Evolutionary conservation across 1,284 basidiomycete species (phyloP).

Genomic region (Ceratobasidium sp.): DNA sequence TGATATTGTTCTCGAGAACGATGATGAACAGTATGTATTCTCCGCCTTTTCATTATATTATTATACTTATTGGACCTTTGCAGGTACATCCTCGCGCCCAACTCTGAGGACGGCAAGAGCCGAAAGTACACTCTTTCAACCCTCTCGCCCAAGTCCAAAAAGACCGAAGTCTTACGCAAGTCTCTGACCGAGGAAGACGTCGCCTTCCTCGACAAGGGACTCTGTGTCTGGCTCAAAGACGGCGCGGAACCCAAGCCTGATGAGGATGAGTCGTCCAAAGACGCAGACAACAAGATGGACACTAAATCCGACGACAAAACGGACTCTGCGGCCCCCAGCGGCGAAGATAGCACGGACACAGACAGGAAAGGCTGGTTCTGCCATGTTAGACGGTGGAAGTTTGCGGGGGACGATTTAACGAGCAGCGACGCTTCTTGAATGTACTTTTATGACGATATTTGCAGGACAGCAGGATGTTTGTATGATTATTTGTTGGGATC

Average conservation of each 20-base stretch:
- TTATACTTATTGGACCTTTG: background rate
- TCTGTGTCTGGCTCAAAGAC: slow-evolving; percentile 45
- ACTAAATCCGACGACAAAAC: slow-evolving; percentile 2
- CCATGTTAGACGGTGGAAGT: slow-evolving; percentile 41
- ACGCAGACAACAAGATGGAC: slow-evolving; percentile 23
- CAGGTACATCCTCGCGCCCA: slow-evolving; percentile 37
- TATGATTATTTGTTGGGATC: slow-evolving; percentile 39
- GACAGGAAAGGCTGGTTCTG: slow-evolving; percentile 44
- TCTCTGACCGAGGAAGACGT: slow-evolving; percentile 37
- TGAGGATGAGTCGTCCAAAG: background rate
- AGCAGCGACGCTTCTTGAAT: slow-evolving; percentile 1
- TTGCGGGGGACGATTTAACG: slow-evolving; percentile 31
- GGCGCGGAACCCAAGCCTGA: slow-evolving; percentile 6
- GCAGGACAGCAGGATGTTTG: slow-evolving; percentile 37
- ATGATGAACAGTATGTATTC: slow-evolving; percentile 43
- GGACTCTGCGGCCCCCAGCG: background rate
- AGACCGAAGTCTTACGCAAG: slow-evolving; percentile 39
- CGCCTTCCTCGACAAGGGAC: slow-evolving; percentile 43
- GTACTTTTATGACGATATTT: slow-evolving; percentile 29
- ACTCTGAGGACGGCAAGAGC: slow-evolving; percentile 1
- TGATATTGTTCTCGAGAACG: slow-evolving; percentile 45
- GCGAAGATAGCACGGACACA: slow-evolving; percentile 10
- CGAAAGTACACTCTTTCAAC: slow-evolving; percentile 33
- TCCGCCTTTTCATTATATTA: background rate
- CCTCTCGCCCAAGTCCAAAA: slow-evolving; percentile 41